These are phyloP conservation scores for Chlorella variabilis DNA, from an alignment of 163 green algal species.

Conservation along the genomic window DNA sequence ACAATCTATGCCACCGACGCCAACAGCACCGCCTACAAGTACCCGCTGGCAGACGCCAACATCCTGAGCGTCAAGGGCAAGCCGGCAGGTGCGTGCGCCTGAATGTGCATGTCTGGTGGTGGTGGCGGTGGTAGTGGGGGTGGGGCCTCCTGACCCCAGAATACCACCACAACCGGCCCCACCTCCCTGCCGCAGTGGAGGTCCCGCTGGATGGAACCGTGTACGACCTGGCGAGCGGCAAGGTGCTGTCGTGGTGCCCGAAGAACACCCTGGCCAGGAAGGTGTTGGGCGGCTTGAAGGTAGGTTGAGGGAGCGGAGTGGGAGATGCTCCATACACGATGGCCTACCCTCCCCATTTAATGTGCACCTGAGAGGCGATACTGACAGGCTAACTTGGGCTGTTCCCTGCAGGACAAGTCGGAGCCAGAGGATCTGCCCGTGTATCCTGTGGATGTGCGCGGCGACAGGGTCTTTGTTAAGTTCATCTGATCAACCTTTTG, in stretches of 20 bases:
- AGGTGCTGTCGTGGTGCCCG: slow-evolving; percentile 64
- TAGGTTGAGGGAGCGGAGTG: too few relatives aligned
- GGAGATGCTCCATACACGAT: too few relatives aligned
- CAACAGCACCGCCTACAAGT: slow-evolving; percentile 63
- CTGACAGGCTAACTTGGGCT: too few relatives aligned
- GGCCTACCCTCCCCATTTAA: too few relatives aligned
- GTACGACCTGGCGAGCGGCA: slow-evolving; percentile 64
- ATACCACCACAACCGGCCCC: too few relatives aligned
- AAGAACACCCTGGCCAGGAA: slow-evolving; percentile 55
- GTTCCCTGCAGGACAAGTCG: slow-evolving; percentile 37
- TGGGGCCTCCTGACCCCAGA: too few relatives aligned
- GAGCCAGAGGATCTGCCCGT: slow-evolving; percentile 40
- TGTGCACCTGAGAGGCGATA: too few relatives aligned
- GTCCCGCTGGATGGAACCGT: slow-evolving; percentile 64
- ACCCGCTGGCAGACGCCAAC: slow-evolving; percentile 52
- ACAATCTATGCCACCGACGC: slow-evolving; percentile 57
- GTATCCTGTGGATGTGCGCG: slow-evolving; percentile 23
- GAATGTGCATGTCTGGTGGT: too few relatives aligned
- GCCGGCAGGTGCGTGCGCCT: not conserved
- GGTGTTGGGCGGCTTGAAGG: slow-evolving; percentile 53
- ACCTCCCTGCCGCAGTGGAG: too few relatives aligned
- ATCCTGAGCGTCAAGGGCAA: slow-evolving; percentile 43
- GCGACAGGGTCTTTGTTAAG: slow-evolving; percentile 45
- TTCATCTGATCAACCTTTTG: not conserved
- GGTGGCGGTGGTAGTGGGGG: too few relatives aligned